These are phyloP conservation scores for Boletellus sp. DNA, from an alignment of 768 basidiomycete genomes.

Conservation along the genomic window DNA sequence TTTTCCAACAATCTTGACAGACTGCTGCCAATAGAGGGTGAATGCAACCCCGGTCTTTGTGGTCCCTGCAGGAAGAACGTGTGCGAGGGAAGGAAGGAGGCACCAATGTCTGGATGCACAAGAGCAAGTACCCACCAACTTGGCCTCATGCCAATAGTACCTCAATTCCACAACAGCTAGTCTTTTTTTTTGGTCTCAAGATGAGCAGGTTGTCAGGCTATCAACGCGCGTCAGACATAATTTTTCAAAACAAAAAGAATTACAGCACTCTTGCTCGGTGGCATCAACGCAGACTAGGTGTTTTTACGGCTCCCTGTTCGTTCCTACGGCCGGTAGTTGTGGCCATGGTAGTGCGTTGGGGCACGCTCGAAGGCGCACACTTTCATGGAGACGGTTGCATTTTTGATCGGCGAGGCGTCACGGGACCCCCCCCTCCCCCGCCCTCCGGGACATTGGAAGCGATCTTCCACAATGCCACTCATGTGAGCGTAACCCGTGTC, in stretches of 20 bases:
- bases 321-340: neutral
- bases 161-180: neutral
- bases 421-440: slow-evolving; percentile 61
- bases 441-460: slow-evolving; percentile 55
- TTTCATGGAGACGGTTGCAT: slow-evolving; percentile 64
- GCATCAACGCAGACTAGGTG: slow-evolving; percentile 68
- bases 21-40: slow-evolving; percentile 55
- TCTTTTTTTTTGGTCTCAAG: slow-evolving; percentile 32
- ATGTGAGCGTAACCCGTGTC: slow-evolving; percentile 36
- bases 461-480: slow-evolving; percentile 52
- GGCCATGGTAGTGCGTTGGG: slow-evolving; percentile 51
- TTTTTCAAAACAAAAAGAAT: slow-evolving; percentile 61
- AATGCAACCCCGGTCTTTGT: slow-evolving; percentile 57
- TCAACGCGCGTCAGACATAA: slow-evolving; percentile 59
- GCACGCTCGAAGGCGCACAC: slow-evolving; percentile 61
- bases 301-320: neutral
- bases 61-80: slow-evolving; percentile 58
- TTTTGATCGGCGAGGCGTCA: slow-evolving; percentile 51
- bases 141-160: neutral
- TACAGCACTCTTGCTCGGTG: slow-evolving; percentile 57
- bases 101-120: slow-evolving; percentile 70
- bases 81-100: slow-evolving; percentile 48
- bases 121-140: slow-evolving; percentile 48
- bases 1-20: slow-evolving; percentile 50
- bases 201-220: slow-evolving; percentile 68